Base-by-base conservation (phyloP, 2,329 filamentous ascomycete species). In the Allantophomopsis cytisporea region DNA sequence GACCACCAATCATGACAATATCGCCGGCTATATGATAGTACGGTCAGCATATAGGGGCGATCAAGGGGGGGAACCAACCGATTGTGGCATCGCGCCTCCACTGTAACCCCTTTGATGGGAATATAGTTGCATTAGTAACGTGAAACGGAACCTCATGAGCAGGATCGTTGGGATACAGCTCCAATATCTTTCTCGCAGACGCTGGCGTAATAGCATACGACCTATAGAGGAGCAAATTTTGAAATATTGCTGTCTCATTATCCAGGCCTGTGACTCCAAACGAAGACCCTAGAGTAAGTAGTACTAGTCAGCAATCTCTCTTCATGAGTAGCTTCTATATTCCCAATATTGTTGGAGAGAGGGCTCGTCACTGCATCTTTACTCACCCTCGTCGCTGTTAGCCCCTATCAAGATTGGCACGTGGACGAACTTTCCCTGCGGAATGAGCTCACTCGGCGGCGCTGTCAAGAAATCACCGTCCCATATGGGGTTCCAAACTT, bases 161-260 rank as follows among this genome's bases (percentile, higher is more conserved):
- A 2, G 68, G 68, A 35, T 67, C 59, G 42, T 69, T 59, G 0
- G 67, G 66, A 41, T 70, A 71, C 1, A 69, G 55, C 15, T 63
- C 58, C 7, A 70, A 54, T 0, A 71, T 53, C 23, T 51, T 57
- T 11, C 59, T 54, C 12, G 64, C 62, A 2, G 62, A 64, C 0
- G 61, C 58, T 3, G 66, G 60, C 2, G 63, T 65, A 11, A 69
- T 53, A 0, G 60, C 59, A 41, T 69, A 70, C 33, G 58, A 60
- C 12, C 65, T 55, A 60, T 65, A 69, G n/a, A 46, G 47, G 40
- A 61, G 50, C 16, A 65, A 53, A 12, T 53, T 54, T 36, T 60
- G 50, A 46, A 66, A 62, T 4, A 70, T 55, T 16, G 65, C 64
- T 4, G 58, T 45, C 16, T 62, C 60, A 3, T 60, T 67, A 39